Conservation (phyloP, 2,329 filamentous ascomycete genomes). For the Ophiostoma piceae region DNA sequence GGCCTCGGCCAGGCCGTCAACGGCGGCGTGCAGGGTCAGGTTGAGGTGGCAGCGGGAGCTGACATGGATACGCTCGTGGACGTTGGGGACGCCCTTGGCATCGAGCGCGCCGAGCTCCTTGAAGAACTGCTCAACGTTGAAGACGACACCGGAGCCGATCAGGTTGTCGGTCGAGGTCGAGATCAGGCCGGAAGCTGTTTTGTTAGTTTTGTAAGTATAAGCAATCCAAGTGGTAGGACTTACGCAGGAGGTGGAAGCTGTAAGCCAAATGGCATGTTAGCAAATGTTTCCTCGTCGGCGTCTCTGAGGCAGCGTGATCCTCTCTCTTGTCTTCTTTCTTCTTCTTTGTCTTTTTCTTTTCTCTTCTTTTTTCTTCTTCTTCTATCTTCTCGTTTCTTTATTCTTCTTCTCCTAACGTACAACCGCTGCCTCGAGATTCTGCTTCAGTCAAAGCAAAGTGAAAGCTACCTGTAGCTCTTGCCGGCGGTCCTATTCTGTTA, state of each 20-base stretch:
- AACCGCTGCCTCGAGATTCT: slow-evolving; percentile 15
- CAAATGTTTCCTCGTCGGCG: not conserved
- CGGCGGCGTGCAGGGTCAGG: slow-evolving; percentile 59
- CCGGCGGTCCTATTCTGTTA: slow-evolving; percentile 25
- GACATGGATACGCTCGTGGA: slow-evolving; percentile 53
- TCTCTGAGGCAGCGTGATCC: slow-evolving; percentile 15
- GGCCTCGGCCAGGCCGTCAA: slow-evolving; percentile 49
- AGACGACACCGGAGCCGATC: slow-evolving; percentile 64
- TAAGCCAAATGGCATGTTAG: not conserved
- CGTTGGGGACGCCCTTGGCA: slow-evolving; percentile 36
- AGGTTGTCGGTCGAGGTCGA: slow-evolving; percentile 67
- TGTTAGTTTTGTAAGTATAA: slow-evolving; percentile 43
- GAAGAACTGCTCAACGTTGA: slow-evolving; percentile 52
- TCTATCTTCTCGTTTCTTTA: not conserved
- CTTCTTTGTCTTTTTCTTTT: not conserved
- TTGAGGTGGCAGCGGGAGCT: slow-evolving; percentile 59
- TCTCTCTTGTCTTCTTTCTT: not conserved
- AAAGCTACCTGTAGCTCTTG: slow-evolving; percentile 28
- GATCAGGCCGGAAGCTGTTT: slow-evolving; percentile 58
- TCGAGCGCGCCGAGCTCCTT: slow-evolving; percentile 40
- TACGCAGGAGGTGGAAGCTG: slow-evolving; percentile 35
- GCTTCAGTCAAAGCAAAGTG: not conserved
- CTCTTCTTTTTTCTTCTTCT: too few species aligned
- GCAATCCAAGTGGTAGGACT: not conserved
- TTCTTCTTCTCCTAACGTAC: not conserved